Conservation (phyloP, 1,284 basidiomycete genomes). For the Ganoderma sp. region DNA sequence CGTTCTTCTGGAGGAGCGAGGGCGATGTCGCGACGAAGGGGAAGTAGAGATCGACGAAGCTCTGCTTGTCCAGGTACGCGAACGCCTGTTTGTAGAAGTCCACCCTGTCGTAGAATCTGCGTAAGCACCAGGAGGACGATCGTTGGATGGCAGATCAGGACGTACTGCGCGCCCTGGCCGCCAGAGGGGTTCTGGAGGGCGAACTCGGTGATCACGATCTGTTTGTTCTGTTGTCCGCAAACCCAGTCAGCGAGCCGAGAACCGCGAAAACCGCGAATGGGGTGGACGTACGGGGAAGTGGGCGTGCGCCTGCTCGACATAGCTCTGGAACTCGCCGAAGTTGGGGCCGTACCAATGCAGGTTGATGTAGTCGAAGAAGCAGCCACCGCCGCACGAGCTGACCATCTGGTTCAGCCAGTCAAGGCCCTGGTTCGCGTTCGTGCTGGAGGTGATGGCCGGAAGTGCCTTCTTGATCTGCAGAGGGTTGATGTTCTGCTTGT, state of each 20-base stretch:
- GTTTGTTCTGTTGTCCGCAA: neutral
- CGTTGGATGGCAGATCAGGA: neutral
- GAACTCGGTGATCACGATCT: conserved; percentile 11
- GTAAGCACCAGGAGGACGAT: neutral
- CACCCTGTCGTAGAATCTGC: neutral
- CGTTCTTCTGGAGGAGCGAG: neutral
- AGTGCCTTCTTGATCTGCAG: conserved; percentile 9
- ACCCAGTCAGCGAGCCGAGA: neutral
- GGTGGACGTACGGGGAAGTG: conserved; percentile 2
- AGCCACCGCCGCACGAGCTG: neutral
- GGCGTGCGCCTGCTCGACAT: conserved; percentile 4
- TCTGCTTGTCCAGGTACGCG: conserved; percentile 6
- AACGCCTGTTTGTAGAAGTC: conserved; percentile 9
- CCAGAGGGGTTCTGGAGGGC: conserved; percentile 9
- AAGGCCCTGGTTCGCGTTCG: conserved; percentile 5
- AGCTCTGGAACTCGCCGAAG: conserved; percentile 8
- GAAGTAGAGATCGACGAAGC: conserved; percentile 11
- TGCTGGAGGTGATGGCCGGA: conserved; percentile 4
- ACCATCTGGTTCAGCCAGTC: conserved; percentile 13
- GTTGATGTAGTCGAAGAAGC: conserved; percentile 11
- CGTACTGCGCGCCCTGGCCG: neutral
- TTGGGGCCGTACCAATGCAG: conserved; percentile 9
- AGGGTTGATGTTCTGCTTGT: conserved; percentile 9
- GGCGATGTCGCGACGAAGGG: conserved; percentile 7
- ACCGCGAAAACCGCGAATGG: neutral